Evolutionary conservation across 208 protist genomes (phyloP).

Genomic region (Wallacemonas sp.): DNA sequence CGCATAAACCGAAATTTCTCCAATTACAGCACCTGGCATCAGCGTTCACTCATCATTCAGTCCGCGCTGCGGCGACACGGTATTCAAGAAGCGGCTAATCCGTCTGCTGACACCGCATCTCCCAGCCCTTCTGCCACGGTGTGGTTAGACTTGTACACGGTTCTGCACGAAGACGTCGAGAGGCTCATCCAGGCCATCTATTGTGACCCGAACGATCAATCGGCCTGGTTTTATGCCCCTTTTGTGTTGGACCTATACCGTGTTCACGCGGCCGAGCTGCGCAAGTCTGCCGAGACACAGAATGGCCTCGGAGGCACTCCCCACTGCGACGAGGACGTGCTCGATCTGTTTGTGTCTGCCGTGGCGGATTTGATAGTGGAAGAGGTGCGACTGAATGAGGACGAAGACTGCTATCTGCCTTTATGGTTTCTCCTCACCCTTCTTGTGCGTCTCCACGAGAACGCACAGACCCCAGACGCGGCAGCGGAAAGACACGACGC

Average conservation of each 20-base stretch:
- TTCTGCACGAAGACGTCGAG: conserved; percentile 53
- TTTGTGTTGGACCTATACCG: conserved; percentile 42
- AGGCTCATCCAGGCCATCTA: conserved; percentile 78
- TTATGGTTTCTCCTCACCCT: conserved; percentile 54
- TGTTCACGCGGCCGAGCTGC: background rate
- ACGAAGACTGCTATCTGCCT: conserved; percentile 51
- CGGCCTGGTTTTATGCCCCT: conserved; percentile 83
- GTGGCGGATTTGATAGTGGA: conserved; percentile 57
- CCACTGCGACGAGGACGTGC: conserved; percentile 30
- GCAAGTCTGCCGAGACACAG: no score
- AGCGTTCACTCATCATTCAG: conserved; percentile 68
- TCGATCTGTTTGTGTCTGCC: conserved; percentile 31
- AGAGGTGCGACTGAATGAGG: conserved; percentile 32
- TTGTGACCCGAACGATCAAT: conserved; percentile 88
- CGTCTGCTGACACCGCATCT: background rate
- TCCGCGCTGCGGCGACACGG: conserved; percentile 6
- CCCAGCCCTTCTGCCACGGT: background rate
- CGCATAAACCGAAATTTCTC: conserved; percentile 96
- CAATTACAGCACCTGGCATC: conserved; percentile 98
- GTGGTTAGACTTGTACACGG: conserved; percentile 13
- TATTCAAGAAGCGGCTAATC: background rate
- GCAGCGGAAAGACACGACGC: background rate
- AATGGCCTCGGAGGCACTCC: no score
- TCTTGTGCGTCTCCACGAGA: conserved; percentile 26
- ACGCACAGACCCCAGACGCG: no score